A percentile compares a stretch with the other conserved stretches of the same genome.
Conservation (phyloP, 192 early-diverging fungal genomes). For the Umbelopsis sp. region DNA sequence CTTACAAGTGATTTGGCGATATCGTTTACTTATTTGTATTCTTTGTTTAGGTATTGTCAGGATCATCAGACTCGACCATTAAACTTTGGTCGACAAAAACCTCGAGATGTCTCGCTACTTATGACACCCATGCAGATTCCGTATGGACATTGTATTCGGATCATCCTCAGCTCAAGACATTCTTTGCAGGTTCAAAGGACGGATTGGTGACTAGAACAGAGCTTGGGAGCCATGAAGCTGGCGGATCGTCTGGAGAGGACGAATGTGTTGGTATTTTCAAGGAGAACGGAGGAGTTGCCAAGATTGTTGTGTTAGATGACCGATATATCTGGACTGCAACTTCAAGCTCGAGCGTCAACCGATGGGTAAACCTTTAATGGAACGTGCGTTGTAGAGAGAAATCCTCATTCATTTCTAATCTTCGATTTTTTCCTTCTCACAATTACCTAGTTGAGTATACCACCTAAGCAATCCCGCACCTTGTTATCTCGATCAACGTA, state of each 20-base stretch:
- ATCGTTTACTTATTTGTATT: no score
- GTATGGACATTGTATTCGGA: conserved; percentile 90
- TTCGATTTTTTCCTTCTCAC: no score
- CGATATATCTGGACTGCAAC: conserved; percentile 93
- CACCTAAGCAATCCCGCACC: conserved; percentile 51
- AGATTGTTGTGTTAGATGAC: conserved; percentile 84
- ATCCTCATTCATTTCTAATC: no score
- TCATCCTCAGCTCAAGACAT: conserved; percentile 84
- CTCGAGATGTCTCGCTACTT: conserved; percentile 87
- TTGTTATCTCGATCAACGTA: conserved; percentile 28
- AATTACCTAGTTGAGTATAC: conserved; percentile 59
- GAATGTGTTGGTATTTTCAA: conserved; percentile 89
- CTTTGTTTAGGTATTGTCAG: conserved; percentile 72
- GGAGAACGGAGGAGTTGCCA: conserved; percentile 72
- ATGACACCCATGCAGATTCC: conserved; percentile 82
- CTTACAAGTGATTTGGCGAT: no score
- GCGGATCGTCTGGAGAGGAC: conserved; percentile 54
- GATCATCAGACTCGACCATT: conserved; percentile 93
- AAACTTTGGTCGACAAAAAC: conserved; percentile 95
- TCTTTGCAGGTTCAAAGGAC: conserved; percentile 92
- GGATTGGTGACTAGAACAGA: conserved; percentile 87
- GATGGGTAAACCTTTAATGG: conserved; percentile 63
- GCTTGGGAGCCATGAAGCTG: conserved; percentile 47
- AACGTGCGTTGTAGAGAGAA: not conserved
- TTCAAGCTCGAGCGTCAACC: conserved; percentile 75